phyloP scores from a whole-genome alignment of 2,329 filamentous ascomycete genomes.

The Mycocentrospora acerina region DNA sequence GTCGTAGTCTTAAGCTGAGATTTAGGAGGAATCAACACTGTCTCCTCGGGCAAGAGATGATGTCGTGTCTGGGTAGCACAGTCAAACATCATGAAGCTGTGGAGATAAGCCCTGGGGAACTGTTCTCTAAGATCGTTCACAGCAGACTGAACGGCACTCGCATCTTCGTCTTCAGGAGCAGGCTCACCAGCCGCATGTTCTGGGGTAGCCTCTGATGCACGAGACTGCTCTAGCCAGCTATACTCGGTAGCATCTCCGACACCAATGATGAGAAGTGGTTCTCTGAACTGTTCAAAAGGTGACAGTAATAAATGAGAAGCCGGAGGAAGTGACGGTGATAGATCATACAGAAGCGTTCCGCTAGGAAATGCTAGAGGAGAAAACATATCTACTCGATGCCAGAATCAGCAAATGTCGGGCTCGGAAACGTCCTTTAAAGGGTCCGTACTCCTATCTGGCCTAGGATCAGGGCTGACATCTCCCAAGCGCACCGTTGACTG shows the following conservation, averaged over 20 bases:
- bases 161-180: conserved; percentile 27
- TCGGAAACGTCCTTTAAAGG: conserved; percentile 20
- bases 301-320: conserved; percentile 76
- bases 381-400: conserved; percentile 72
- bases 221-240: conserved; percentile 46
- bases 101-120: conserved; percentile 74
- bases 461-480: conserved; percentile 81
- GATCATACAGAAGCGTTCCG: conserved; percentile 84
- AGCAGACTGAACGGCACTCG: conserved; percentile 56
- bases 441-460: conserved; percentile 78
- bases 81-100: conserved; percentile 80
- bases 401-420: conserved; percentile 34
- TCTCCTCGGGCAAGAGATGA: conserved; percentile 60
- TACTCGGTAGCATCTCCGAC: conserved; percentile 77
- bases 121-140: conserved; percentile 70
- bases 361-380: conserved; percentile 85
- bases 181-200: conserved; percentile 11
- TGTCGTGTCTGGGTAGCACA: conserved; percentile 48
- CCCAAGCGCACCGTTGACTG: conserved; percentile 82
- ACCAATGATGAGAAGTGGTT: conserved; percentile 80
- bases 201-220: conserved; percentile 20
- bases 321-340: conserved; percentile 78
- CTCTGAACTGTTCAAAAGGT: conserved; percentile 88
- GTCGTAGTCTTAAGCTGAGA: conserved; percentile 74
- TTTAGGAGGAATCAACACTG: conserved; percentile 69